phyloP scores from a whole-genome alignment of 108 stramenopile genomes.

The Cylindrotheca closterium region DNA sequence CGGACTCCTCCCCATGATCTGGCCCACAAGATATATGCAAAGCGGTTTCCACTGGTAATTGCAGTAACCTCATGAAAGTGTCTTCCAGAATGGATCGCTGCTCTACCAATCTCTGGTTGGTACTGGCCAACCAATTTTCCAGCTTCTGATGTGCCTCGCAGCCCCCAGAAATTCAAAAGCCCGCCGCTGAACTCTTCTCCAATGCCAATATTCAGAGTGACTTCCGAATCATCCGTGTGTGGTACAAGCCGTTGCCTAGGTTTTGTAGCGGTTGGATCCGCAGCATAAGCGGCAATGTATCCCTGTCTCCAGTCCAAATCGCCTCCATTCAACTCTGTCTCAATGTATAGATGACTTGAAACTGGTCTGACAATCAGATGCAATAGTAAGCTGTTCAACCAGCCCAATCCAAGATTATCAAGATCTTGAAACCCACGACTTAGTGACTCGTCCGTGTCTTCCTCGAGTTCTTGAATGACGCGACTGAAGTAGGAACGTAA shows the following conservation, averaged over 20 bases:
- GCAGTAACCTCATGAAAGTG: constrained; percentile 77
- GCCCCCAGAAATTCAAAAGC: constrained; percentile 59
- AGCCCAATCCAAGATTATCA: constrained; percentile 65
- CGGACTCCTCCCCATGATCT: constrained; percentile 60
- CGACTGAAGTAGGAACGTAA: constrained; percentile 18
- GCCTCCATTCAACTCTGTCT: constrained; percentile 37
- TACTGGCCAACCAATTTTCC: constrained; percentile 39
- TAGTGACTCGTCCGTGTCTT: constrained; percentile 5
- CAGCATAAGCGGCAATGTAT: constrained; percentile 74
- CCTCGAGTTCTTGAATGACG: constrained; percentile 26
- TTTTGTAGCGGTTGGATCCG: constrained; percentile 34
- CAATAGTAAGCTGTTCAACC: constrained; percentile 76
- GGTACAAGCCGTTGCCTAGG: constrained; percentile 69
- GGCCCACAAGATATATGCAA: constrained; percentile 76
- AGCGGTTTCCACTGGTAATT: constrained; percentile 69
- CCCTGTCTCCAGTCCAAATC: constrained; percentile 85
- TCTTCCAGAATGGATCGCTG: constrained; percentile 73
- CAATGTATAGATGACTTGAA: constrained; percentile 52
- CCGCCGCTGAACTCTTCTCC: constrained; percentile 75
- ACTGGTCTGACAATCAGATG: constrained; percentile 69
- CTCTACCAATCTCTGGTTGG: constrained; percentile 53
- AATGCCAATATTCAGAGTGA: constrained; percentile 77
- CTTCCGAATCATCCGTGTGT: constrained; percentile 86
- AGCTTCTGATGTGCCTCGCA: constrained; percentile 61
- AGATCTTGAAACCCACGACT: constrained; percentile 55